Evolutionary conservation across 768 basidiomycete genomes (phyloP), one percentile per base, ranked within the genome.

Genomic region (Butyriboletus loyo): DNA sequence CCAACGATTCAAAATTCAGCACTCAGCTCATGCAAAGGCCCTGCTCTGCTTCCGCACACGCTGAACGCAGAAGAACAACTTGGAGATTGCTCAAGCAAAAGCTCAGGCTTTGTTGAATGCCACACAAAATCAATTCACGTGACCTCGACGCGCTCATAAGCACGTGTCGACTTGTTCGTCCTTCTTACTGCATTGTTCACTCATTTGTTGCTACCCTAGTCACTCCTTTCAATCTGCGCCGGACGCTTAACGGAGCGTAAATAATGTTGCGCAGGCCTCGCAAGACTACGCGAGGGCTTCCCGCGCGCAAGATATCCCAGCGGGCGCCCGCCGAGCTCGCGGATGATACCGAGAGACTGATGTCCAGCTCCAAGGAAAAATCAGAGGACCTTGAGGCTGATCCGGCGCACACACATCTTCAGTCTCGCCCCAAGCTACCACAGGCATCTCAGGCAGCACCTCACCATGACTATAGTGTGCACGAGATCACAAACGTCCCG

Each of bases 111-210:
- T 27, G 27, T 27, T 27, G 27, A 27, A 27, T 6, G 6, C 3
- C 31, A 2, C 36, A 32, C 34, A 56, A 70, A 66, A 61, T 65
- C 49, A 68, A 52, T 50, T 7, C 69, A 71, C 67, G 67, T 69
- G 67, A 63, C 48, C 40, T 14, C 1, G 39, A 63, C 65, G 51
- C 67, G 69, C 55, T 36, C 37, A 34, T 50, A 32, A 39, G 45
- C 61, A 66, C 57, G 66, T 68, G 65, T 45, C 19, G 19, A 10
- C 25, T 28, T 45, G 49, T 60, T 65, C 57, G 34, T 53, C 46
- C 40, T 24, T n/a, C n/a, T 52, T 43, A n/a, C n/a, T n/a, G 7
- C 17, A 27, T 32, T 39, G 53, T 36, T 52, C 52, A n/a, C 24
- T 36, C 45, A 41, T 55, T 25, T 37, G 22, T 35, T 42, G 30